Evolutionary conservation across 371 early-diverging fungal genomes (phyloP).

Genomic region (Mucor saturninus): DNA sequence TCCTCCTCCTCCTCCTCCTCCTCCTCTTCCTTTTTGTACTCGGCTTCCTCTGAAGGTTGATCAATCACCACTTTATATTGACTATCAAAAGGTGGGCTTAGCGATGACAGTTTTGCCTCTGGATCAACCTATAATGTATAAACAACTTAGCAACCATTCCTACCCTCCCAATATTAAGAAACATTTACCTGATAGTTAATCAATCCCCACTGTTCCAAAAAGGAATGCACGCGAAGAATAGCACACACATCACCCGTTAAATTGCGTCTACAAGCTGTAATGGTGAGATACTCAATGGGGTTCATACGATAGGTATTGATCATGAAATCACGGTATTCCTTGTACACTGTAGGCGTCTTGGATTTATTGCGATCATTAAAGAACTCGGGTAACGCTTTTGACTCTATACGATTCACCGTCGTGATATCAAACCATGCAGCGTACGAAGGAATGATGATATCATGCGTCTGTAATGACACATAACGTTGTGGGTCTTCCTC

Average conservation of each 20-base stretch:
- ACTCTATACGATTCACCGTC: slow-evolving; percentile 83
- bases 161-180: neutral
- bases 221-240: slow-evolving; percentile 94
- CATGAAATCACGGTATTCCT: slow-evolving; percentile 95
- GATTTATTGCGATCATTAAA: slow-evolving; percentile 86
- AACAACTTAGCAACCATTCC: too few relatives aligned
- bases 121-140: slow-evolving; percentile 91
- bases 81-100: slow-evolving; percentile 90
- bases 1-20: slow-evolving; percentile 1
- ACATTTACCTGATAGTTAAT: slow-evolving; percentile 93
- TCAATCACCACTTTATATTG: slow-evolving; percentile 71
- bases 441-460: slow-evolving; percentile 85
- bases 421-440: slow-evolving; percentile 89
- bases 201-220: slow-evolving; percentile 97
- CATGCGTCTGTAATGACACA: slow-evolving; percentile 72
- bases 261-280: slow-evolving; percentile 92
- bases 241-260: slow-evolving; percentile 95
- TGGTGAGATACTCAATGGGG: slow-evolving; percentile 90
- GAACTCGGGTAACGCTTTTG: slow-evolving; percentile 88
- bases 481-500: slow-evolving; percentile 69
- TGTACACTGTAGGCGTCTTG: slow-evolving; percentile 89
- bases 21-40: slow-evolving; percentile 1
- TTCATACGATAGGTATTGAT: slow-evolving; percentile 93
- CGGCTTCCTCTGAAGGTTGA: slow-evolving; percentile 19
- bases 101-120: slow-evolving; percentile 81